Conservation (phyloP, 2,329 filamentous ascomycete species). For the Botrytis tulipae region DNA sequence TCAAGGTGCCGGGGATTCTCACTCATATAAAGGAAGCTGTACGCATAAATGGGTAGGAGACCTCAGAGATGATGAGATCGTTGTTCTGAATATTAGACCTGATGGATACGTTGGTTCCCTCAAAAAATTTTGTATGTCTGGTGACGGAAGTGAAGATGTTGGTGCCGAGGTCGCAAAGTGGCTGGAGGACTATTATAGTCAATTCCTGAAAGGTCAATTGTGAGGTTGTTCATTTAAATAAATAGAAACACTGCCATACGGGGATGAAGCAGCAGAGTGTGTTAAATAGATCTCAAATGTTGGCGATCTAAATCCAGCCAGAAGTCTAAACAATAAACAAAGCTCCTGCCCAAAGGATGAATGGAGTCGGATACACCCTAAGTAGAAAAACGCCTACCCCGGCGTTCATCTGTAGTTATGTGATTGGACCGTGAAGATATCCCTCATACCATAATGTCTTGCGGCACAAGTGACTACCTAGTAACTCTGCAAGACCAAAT, state of each 20-base stretch:
- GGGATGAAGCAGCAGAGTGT: neutral
- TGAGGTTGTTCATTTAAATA: neutral
- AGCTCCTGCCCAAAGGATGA: too few species aligned
- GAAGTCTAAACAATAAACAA: too few species aligned
- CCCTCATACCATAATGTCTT: neutral
- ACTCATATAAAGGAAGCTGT: conserved; percentile 48
- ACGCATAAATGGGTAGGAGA: conserved; percentile 62
- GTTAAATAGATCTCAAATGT: neutral
- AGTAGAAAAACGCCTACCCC: neutral
- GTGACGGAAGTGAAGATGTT: conserved; percentile 29
- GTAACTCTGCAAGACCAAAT: neutral
- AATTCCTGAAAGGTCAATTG: conserved; percentile 41
- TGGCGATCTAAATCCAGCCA: too few species aligned
- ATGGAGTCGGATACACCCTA: neutral
- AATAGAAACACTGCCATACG: neutral
- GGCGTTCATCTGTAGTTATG: neutral
- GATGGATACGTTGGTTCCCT: conserved; percentile 69
- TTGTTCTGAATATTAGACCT: conserved; percentile 66
- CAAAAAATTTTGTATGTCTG: conserved; percentile 45
- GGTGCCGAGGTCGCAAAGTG: conserved; percentile 43
- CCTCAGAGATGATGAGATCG: conserved; percentile 55
- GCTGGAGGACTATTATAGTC: conserved; percentile 52
- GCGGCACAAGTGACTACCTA: neutral
- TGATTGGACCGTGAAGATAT: neutral
- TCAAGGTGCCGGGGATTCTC: conserved; percentile 43